A percentile compares a stretch with the other conserved stretches of the same genome.
phyloP scores from a whole-genome alignment of 1,284 basidiomycete genomes.

The Cryptococcus depauperatus region DNA sequence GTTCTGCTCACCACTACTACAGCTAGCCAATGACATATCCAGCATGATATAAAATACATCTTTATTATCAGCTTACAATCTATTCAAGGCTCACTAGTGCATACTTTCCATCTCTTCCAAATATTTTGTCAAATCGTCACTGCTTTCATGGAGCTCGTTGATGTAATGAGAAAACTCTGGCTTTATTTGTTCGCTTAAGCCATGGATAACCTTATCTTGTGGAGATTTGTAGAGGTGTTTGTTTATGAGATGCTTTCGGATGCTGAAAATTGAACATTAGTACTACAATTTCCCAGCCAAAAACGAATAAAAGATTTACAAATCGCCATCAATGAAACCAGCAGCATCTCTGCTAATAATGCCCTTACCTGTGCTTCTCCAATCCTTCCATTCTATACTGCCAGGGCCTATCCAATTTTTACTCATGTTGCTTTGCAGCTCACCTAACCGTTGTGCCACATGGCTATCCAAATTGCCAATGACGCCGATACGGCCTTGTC shows the following conservation, averaged over 20 bases:
- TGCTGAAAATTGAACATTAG: too few species aligned
- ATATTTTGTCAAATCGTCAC: too few species aligned
- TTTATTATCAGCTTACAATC: neutral
- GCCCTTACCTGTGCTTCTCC: slow-evolving; percentile 55
- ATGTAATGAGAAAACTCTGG: too few species aligned
- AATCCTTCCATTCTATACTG: slow-evolving; percentile 59
- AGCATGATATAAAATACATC: neutral
- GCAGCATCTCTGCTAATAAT: slow-evolving; percentile 50
- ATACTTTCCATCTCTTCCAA: slow-evolving; percentile 28
- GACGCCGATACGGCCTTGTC: slow-evolving; percentile 72
- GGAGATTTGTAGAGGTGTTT: too few species aligned
- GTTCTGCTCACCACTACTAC: slow-evolving; percentile 14
- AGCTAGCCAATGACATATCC: slow-evolving; percentile 1
- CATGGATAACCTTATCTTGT: too few species aligned
- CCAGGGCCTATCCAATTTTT: slow-evolving; percentile 54
- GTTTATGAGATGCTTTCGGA: too few species aligned
- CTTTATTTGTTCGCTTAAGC: too few species aligned
- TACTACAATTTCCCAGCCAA: too few species aligned
- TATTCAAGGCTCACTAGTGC: slow-evolving; percentile 17
- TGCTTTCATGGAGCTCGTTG: too few species aligned
- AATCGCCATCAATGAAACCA: slow-evolving; percentile 86
- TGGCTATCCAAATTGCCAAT: slow-evolving; percentile 57
- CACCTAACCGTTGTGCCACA: slow-evolving; percentile 59
- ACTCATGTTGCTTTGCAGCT: slow-evolving; percentile 70
- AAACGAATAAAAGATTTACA: slow-evolving; percentile 48